phyloP scores from a whole-genome alignment of 441 rosid species.

The Macaranga tanarius region DNA sequence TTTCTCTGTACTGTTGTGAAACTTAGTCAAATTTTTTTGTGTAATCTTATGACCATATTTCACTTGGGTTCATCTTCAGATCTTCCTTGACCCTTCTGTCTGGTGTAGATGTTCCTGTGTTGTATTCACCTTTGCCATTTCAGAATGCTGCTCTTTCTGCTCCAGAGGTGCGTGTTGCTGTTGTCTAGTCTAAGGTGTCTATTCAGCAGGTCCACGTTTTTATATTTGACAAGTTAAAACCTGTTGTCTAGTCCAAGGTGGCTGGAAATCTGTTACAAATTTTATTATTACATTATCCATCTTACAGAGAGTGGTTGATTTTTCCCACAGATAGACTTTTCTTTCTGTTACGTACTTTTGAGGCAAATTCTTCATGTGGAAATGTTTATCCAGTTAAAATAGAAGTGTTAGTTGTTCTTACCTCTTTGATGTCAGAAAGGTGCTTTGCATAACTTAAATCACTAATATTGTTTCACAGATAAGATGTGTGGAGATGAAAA shows the following conservation, averaged over 20 bases:
- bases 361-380: not conserved
- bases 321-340: not conserved
- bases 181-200: not conserved
- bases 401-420: not conserved
- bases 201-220: not conserved
- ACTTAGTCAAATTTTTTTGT: not conserved
- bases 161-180: slow-evolving; percentile 62
- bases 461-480: slow-evolving; percentile 51
- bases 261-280: not conserved
- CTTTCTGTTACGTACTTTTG: not conserved
- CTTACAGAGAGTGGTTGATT: not conserved
- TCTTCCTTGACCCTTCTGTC: slow-evolving; percentile 64
- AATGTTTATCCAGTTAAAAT: not conserved
- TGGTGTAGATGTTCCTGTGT: slow-evolving; percentile 69
- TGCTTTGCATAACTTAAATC: not conserved
- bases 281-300: not conserved
- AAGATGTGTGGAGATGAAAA: slow-evolving; percentile 67
- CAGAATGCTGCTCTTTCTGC: slow-evolving; percentile 79
- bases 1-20: not conserved
- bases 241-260: too few species aligned
- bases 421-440: slow-evolving; percentile 13
- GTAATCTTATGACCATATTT: slow-evolving; percentile 22
- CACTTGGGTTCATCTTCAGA: slow-evolving; percentile 45
- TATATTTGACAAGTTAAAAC: not conserved
- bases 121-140: slow-evolving; percentile 80